Conservation (phyloP, 179 eudicot genomes). For the Gypsophila paniculata region DNA sequence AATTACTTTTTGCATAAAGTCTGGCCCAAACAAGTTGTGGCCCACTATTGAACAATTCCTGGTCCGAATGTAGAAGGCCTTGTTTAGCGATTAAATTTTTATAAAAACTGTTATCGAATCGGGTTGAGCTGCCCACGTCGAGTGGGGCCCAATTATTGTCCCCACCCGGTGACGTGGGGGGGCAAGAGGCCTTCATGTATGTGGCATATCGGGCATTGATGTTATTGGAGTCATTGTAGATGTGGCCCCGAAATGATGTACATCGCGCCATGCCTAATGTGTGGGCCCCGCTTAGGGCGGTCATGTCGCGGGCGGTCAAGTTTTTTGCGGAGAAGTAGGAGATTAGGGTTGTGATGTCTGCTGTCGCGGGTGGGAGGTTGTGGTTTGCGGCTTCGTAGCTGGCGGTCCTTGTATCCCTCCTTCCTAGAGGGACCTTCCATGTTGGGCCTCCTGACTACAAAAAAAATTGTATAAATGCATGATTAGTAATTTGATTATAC, state of each 20-base stretch:
- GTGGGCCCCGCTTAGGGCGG: slow-evolving; percentile 55
- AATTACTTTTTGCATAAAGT: slow-evolving; percentile 26
- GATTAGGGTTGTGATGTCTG: slow-evolving; percentile 35
- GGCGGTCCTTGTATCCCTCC: slow-evolving; percentile 54
- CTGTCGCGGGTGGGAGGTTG: slow-evolving; percentile 40
- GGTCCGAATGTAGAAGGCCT: slow-evolving; percentile 51
- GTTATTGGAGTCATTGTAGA: slow-evolving; percentile 46
- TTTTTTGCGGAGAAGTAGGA: slow-evolving; percentile 36
- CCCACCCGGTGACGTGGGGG: slow-evolving; percentile 22
- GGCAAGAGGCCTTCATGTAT: slow-evolving; percentile 28
- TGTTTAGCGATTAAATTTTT: slow-evolving; percentile 31
- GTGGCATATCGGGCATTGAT: slow-evolving; percentile 35
- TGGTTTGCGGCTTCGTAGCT: slow-evolving; percentile 42
- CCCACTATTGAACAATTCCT: slow-evolving; percentile 44
- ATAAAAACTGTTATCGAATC: slow-evolving; percentile 35
- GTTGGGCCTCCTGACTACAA: slow-evolving; percentile 54
- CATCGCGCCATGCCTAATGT: slow-evolving; percentile 55
- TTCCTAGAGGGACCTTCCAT: slow-evolving; percentile 52
- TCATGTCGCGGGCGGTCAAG: slow-evolving; percentile 48
- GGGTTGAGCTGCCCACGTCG: slow-evolving; percentile 26
- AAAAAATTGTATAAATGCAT: neutral
- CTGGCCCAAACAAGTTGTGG: slow-evolving; percentile 37
- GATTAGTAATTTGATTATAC: too few relatives aligned
- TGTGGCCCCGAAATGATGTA: slow-evolving; percentile 37
- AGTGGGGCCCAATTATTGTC: slow-evolving; percentile 40